Conservation (phyloP, 2,329 filamentous ascomycete species). For the Aspergillus pseudoglaucus region DNA sequence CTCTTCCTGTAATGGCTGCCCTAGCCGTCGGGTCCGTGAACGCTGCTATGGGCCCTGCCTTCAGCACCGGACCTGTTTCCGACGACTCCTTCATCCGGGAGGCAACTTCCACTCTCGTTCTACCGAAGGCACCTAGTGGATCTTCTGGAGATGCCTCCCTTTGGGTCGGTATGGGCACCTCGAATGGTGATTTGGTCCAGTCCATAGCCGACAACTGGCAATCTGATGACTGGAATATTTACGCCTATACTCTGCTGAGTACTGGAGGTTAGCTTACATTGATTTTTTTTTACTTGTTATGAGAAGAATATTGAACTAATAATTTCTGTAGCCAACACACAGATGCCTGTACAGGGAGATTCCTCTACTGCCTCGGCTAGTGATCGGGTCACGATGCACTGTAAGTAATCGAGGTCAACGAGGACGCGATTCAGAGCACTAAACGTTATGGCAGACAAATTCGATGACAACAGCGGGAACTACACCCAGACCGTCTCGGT, state of each 20-base stretch:
- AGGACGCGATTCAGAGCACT: neutral
- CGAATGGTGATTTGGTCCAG: conserved; percentile 43
- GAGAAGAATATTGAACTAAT: neutral
- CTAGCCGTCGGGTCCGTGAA: conserved; percentile 10
- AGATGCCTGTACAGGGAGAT: conserved; percentile 29
- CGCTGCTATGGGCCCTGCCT: conserved; percentile 28
- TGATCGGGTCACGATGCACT: conserved; percentile 39
- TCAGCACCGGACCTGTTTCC: conserved; percentile 41
- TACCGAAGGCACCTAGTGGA: conserved; percentile 34
- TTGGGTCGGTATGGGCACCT: conserved; percentile 47
- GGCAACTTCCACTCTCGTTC: conserved; percentile 38
- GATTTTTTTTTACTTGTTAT: neutral
- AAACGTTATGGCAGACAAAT: conserved; percentile 23
- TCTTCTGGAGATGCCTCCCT: conserved; percentile 36
- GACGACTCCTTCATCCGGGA: conserved; percentile 39
- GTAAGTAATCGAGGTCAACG: conserved; percentile 6
- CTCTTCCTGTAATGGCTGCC: conserved; percentile 12
- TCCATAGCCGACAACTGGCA: conserved; percentile 39
- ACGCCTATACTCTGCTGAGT: conserved; percentile 19
- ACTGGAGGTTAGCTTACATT: conserved; percentile 9
- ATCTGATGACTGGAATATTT: conserved; percentile 36
- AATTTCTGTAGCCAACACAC: conserved; percentile 15
- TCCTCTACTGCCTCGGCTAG: conserved; percentile 17
- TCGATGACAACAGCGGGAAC: conserved; percentile 33
- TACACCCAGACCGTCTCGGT: conserved; percentile 37